Evolutionary conservation across 1,284 basidiomycete genomes (phyloP).

Genomic region (Leccinum subrobustum): DNA sequence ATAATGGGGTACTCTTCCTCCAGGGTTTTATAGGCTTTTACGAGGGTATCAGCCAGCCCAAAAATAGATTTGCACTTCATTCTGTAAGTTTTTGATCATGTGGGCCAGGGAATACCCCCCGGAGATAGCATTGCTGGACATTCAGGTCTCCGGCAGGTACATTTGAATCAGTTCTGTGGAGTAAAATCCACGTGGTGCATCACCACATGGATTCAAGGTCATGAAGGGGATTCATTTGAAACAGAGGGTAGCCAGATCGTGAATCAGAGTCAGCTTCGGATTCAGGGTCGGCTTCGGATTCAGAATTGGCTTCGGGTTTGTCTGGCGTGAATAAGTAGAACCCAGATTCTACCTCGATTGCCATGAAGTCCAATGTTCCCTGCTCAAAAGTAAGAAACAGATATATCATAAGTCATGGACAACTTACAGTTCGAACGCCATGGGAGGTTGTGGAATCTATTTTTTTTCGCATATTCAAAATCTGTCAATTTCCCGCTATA

Average conservation of each 20-base stretch:
- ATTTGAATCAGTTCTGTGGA: not conserved
- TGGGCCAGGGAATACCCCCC: not conserved
- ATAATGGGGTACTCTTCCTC: too few species aligned
- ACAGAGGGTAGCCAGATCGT: not conserved
- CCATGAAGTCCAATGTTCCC: not conserved
- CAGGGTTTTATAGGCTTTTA: too few species aligned
- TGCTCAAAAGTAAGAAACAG: not conserved
- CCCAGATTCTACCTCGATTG: not conserved
- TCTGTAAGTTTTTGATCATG: too few species aligned
- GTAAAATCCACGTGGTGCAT: too few species aligned
- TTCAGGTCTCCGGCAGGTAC: fast-evolving
- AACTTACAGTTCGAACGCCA: not conserved
- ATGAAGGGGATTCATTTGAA: too few species aligned
- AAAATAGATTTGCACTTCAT: too few species aligned
- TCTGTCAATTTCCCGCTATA: not conserved
- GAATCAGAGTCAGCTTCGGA: not conserved
- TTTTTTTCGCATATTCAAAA: too few species aligned
- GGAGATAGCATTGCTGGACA: not conserved
- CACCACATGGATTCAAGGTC: too few species aligned
- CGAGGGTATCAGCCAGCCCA: too few species aligned
- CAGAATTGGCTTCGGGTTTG: not conserved
- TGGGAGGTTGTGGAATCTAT: not conserved
- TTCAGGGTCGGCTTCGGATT: too few species aligned
- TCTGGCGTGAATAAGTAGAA: too few species aligned
- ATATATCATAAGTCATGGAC: not conserved